These are phyloP conservation scores for Lepidopterella palustris DNA, from an alignment of 495 filamentous ascomycete genomes.

Conservation along the genomic window DNA sequence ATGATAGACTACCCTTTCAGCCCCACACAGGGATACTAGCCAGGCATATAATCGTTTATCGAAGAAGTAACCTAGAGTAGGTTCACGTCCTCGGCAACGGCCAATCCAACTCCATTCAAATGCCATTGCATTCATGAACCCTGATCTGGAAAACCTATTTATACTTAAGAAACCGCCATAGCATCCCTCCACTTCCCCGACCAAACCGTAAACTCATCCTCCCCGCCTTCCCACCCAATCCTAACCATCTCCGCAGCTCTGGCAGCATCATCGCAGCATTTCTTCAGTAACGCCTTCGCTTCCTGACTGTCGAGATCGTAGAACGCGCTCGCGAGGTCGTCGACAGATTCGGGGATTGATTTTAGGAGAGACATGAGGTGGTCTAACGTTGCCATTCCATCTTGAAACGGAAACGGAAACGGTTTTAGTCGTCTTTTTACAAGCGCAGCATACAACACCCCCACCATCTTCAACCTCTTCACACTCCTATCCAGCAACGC, in stretches of 20 bases:
- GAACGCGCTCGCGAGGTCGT: conserved; percentile 44
- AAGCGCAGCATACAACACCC: conserved; percentile 53
- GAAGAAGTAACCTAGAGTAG: too few species aligned
- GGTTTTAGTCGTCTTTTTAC: conserved; percentile 55
- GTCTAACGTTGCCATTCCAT: conserved; percentile 31
- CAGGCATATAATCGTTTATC: too few species aligned
- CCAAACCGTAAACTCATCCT: conserved; percentile 38
- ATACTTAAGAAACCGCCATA: conserved; percentile 9
- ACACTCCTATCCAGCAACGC: conserved; percentile 51
- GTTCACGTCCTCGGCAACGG: too few species aligned
- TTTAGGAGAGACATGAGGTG: conserved; percentile 37
- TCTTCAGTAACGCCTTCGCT: conserved; percentile 26
- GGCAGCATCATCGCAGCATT: conserved; percentile 28
- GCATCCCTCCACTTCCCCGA: conserved; percentile 30
- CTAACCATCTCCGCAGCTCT: conserved; percentile 17
- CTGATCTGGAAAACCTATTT: too few species aligned
- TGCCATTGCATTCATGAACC: too few species aligned
- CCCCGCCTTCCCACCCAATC: conserved; percentile 29
- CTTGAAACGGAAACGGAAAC: conserved; percentile 31
- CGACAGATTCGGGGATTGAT: conserved; percentile 40
- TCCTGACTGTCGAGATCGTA: conserved; percentile 46
- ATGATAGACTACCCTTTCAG: too few species aligned
- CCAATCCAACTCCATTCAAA: too few species aligned
- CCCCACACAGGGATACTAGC: too few species aligned
- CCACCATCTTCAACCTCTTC: conserved; percentile 51